A percentile compares a stretch with the other conserved stretches of the same genome.
Conservation (phyloP, 768 basidiomycete species). For the Phanerochaete sordida region DNA sequence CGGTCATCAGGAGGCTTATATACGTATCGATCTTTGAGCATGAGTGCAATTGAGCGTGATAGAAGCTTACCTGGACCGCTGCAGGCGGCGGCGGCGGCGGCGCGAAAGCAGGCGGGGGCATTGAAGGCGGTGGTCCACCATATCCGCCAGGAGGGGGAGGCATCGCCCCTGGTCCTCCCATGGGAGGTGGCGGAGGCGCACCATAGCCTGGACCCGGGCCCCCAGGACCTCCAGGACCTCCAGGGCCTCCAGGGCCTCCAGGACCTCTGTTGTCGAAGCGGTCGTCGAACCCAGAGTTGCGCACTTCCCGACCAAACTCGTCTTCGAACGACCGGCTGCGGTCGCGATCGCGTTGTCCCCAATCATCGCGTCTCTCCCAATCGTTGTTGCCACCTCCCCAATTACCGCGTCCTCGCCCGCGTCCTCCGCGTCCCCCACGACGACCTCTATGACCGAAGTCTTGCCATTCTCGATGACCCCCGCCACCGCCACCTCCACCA, state of each 20-base stretch:
- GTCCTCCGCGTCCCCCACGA: slow-evolving; percentile 32
- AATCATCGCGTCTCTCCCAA: slow-evolving; percentile 36
- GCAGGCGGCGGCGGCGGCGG: slow-evolving; percentile 34
- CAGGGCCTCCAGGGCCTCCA: slow-evolving; percentile 20
- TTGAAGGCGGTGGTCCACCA: slow-evolving; percentile 32
- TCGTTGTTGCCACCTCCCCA: slow-evolving; percentile 35
- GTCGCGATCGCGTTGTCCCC: slow-evolving; percentile 28
- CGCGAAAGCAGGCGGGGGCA: slow-evolving; percentile 21
- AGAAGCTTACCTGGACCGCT: slow-evolving; percentile 28
- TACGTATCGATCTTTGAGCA: too few species aligned
- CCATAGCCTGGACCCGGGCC: slow-evolving; percentile 25
- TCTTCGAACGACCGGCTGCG: slow-evolving; percentile 18
- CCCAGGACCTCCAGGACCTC: too few species aligned
- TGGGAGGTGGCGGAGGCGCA: slow-evolving; percentile 22
- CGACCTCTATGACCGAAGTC: slow-evolving; percentile 26
- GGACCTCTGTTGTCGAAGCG: slow-evolving; percentile 22
- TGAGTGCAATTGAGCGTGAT: background rate
- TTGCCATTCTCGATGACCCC: slow-evolving; percentile 25
- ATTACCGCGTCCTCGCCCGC: slow-evolving; percentile 33
- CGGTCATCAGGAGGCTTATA: slow-evolving; percentile 65
- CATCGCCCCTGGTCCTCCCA: slow-evolving; percentile 15
- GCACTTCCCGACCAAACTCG: slow-evolving; percentile 22
- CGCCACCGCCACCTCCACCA: slow-evolving; percentile 30
- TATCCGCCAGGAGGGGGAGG: slow-evolving; percentile 33
- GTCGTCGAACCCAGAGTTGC: slow-evolving; percentile 21